Conservation (phyloP, 345 rosid species). For the Euphorbia lathyris region DNA sequence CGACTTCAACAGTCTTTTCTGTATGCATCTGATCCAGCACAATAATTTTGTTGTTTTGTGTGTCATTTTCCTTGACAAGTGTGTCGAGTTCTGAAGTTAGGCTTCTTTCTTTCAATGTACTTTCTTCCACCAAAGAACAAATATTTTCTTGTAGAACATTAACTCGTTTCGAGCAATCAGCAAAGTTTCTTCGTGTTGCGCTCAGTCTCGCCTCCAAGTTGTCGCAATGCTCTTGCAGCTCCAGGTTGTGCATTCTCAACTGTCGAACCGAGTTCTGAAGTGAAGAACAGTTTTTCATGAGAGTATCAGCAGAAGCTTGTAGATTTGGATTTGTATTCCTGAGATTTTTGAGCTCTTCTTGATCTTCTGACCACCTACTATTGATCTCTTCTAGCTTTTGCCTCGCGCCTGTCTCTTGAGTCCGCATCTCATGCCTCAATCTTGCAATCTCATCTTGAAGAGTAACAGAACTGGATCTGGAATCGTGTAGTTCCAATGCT, state of each 20-base stretch:
- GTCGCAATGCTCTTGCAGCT: conserved; percentile 31
- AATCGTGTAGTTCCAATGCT: conserved; percentile 28
- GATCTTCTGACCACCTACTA: conserved; percentile 26
- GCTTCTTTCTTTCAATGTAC: conserved; percentile 35
- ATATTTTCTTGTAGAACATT: conserved; percentile 37
- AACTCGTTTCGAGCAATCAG: conserved; percentile 31
- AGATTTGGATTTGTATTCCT: conserved; percentile 27
- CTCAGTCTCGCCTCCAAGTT: conserved; percentile 33
- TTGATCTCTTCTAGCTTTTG: conserved; percentile 27
- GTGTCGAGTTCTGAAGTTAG: conserved; percentile 34
- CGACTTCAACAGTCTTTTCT: conserved; percentile 33
- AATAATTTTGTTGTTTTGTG: conserved; percentile 33
- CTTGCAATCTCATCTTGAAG: conserved; percentile 33
- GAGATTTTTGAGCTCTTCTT: conserved; percentile 29
- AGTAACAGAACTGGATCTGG: conserved; percentile 21
- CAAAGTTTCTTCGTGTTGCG: conserved; percentile 22
- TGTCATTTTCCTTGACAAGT: conserved; percentile 34
- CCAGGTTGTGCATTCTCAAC: conserved; percentile 30
- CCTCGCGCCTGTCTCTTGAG: conserved; percentile 20
- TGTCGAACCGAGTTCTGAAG: conserved; percentile 35
- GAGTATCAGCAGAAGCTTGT: conserved; percentile 25
- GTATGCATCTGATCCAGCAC: conserved; percentile 31
- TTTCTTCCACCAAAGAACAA: conserved; percentile 36
- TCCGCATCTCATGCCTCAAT: conserved; percentile 28
- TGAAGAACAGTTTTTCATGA: conserved; percentile 30